phyloP scores from a whole-genome alignment of 148 eudicot species.

The Selenicereus undatus region DNA sequence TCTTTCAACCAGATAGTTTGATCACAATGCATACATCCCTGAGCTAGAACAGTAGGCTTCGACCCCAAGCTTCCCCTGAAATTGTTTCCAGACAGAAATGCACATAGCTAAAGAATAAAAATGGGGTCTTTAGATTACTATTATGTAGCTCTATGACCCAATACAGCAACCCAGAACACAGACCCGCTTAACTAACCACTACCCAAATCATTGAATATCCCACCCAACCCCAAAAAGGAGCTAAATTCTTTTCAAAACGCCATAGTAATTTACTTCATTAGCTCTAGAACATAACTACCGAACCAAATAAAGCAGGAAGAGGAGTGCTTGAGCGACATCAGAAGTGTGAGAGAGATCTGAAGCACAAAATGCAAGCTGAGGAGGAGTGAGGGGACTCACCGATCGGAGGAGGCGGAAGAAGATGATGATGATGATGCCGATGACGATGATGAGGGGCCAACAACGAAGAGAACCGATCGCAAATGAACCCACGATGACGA shows the following conservation, averaged over 20 bases:
- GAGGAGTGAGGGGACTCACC: constrained; percentile 49
- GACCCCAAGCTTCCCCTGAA: not conserved
- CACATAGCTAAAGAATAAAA: not conserved
- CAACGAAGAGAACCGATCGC: constrained; percentile 80
- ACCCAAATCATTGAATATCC: not conserved
- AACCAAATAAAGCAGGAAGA: constrained; percentile 11
- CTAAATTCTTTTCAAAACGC: not conserved
- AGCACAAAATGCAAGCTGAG: constrained; percentile 6
- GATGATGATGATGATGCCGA: constrained; percentile 45
- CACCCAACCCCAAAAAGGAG: not conserved
- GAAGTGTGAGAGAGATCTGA: constrained; percentile 29
- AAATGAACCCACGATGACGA: constrained; percentile 81
- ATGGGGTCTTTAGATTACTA: not conserved
- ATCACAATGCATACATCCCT: not conserved
- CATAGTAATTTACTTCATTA: not conserved
- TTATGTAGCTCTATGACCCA: not conserved
- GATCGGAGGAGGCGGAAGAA: constrained; percentile 47
- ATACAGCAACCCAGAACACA: constrained; percentile 1
- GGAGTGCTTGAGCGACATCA: not conserved
- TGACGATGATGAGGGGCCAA: constrained; percentile 70
- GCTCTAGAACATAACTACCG: not conserved
- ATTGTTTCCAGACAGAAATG: not conserved
- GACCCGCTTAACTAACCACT: not conserved
- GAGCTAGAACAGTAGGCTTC: not conserved
- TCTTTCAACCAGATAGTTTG: too few species aligned